phyloP scores from a whole-genome alignment of 805 yeast species.

The Suhomyces kilbournensis region DNA sequence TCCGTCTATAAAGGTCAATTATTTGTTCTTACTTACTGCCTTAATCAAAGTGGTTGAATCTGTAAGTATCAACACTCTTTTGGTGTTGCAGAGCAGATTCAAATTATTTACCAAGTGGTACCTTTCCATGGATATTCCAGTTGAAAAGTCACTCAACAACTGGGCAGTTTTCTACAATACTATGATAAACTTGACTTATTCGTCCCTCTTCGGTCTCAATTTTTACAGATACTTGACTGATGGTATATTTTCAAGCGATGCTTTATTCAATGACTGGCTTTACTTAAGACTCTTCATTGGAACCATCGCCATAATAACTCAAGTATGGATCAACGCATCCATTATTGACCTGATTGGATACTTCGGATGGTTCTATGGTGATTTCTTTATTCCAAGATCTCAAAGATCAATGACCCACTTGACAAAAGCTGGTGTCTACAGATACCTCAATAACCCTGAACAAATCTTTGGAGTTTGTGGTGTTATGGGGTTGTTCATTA shows the following conservation, averaged over 20 bases:
- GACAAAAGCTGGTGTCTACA: constrained; percentile 76
- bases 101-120: constrained; percentile 65
- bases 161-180: constrained; percentile 68
- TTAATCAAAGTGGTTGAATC: constrained; percentile 50
- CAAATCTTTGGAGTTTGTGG: constrained; percentile 76
- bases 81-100: constrained; percentile 56
- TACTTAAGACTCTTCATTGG: constrained; percentile 60
- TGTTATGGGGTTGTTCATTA: constrained; percentile 70
- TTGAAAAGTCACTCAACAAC: constrained; percentile 63
- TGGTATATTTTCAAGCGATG: constrained; percentile 5
- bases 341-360: constrained; percentile 71
- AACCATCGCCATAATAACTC: constrained; percentile 51
- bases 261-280: constrained; percentile 35
- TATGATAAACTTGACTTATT: constrained; percentile 51
- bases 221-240: constrained; percentile 22
- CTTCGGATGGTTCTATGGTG: constrained; percentile 91
- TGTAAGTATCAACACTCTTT: constrained; percentile 46
- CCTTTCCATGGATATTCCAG: constrained; percentile 61
- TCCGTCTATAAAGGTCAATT: constrained; percentile 19
- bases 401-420: constrained; percentile 42
- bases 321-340: constrained; percentile 66
- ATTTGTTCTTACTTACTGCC: constrained; percentile 41
- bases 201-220: constrained; percentile 46
- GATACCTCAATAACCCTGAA: constrained; percentile 81
- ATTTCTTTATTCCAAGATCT: constrained; percentile 64